phyloP scores from a whole-genome alignment of 495 filamentous ascomycete genomes.

The Baudoinia panamericana region DNA sequence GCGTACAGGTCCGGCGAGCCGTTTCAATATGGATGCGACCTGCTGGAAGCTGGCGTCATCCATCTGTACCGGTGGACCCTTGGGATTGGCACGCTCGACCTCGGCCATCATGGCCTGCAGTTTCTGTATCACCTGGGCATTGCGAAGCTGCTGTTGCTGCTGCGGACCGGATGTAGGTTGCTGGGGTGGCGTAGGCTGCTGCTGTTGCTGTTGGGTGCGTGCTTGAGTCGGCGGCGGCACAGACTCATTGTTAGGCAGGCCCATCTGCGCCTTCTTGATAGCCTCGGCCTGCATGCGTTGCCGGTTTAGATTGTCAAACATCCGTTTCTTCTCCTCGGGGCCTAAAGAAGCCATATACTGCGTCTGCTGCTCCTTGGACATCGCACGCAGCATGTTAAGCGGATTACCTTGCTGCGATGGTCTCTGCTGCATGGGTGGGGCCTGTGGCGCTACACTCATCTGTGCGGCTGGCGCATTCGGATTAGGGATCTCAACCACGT shows the following conservation, averaged over 20 bases:
- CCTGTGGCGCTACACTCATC: conserved; percentile 29
- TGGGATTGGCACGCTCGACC: conserved; percentile 6
- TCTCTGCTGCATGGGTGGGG: conserved; percentile 26
- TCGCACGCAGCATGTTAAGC: neutral
- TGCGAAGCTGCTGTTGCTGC: conserved; percentile 7
- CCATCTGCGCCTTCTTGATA: conserved; percentile 22
- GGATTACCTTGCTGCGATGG: conserved; percentile 27
- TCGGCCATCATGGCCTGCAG: conserved; percentile 2
- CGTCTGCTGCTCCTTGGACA: conserved; percentile 38
- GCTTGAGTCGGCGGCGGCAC: neutral
- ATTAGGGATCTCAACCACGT: conserved; percentile 43
- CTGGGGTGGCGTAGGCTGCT: conserved; percentile 1
- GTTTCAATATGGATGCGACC: neutral
- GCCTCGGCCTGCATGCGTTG: conserved; percentile 12
- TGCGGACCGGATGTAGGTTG: neutral
- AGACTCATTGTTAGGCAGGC: conserved; percentile 5
- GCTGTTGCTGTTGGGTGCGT: neutral
- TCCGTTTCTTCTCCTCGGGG: conserved; percentile 18
- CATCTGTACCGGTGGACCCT: conserved; percentile 12
- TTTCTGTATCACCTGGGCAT: neutral
- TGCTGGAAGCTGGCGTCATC: neutral
- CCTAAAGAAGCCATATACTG: neutral
- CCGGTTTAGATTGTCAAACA: conserved; percentile 38
- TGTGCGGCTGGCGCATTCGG: conserved; percentile 23
- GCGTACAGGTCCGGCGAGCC: neutral